Percentiles rank a stretch among this genome's conserved stretches.
Evolutionary conservation across 768 basidiomycete genomes (phyloP).

Genomic region (Rhizopogon sp.): DNA sequence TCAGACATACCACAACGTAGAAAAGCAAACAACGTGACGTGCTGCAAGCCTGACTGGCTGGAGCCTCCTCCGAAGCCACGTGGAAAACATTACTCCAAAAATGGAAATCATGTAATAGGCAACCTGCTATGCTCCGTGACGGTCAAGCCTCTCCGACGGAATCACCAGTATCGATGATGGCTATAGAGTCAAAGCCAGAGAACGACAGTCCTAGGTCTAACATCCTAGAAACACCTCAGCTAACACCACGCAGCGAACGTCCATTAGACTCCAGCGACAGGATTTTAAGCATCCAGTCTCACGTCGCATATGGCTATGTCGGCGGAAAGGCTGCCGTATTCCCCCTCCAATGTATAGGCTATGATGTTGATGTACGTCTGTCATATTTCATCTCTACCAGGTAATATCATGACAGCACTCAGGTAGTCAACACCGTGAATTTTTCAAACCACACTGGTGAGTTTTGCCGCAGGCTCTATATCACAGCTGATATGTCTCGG

Average conservation of each 20-base stretch:
- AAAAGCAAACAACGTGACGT: neutral
- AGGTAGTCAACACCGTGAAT: constrained; percentile 90
- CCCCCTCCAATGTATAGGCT: constrained; percentile 82
- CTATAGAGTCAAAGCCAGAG: neutral
- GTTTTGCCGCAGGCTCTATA: constrained; percentile 6
- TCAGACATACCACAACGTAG: constrained; percentile 39
- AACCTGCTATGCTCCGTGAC: no score
- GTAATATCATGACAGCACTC: constrained; percentile 6
- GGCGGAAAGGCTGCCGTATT: constrained; percentile 80
- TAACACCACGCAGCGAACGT: neutral
- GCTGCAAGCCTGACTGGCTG: neutral
- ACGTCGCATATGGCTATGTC: constrained; percentile 92
- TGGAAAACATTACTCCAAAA: neutral
- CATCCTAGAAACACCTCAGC: neutral
- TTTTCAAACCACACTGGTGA: constrained; percentile 91
- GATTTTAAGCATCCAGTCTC: constrained; percentile 87
- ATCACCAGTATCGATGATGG: neutral
- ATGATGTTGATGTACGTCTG: constrained; percentile 83
- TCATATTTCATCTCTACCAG: neutral
- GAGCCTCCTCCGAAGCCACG: neutral
- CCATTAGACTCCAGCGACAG: constrained; percentile 33
- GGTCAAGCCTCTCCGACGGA: neutral
- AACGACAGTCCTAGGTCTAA: neutral
- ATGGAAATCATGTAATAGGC: neutral
- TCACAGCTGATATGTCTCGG: neutral